Evolutionary conservation across 495 filamentous ascomycete species (phyloP).

Genomic region (Acidiella bohemica): DNA sequence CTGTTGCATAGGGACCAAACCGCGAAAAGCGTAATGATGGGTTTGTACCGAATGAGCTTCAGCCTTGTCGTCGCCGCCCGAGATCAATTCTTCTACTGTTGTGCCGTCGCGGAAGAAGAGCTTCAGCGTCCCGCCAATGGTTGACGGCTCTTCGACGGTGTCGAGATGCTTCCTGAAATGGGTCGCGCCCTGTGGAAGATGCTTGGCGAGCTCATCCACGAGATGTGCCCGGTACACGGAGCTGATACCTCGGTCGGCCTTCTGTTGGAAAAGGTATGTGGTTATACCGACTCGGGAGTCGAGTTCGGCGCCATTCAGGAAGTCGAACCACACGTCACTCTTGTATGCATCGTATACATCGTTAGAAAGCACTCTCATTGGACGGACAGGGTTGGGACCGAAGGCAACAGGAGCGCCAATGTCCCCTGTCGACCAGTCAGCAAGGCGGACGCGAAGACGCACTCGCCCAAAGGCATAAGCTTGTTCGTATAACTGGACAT

Average conservation of each 20-base stretch:
- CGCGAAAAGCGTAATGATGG: constrained; percentile 39
- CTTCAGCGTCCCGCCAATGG: constrained; percentile 16
- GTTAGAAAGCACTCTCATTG: constrained; percentile 32
- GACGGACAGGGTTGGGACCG: constrained; percentile 42
- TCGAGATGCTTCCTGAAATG: constrained; percentile 24
- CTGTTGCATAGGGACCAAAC: constrained; percentile 38
- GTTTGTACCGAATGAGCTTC: constrained; percentile 33
- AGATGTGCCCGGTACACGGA: constrained; percentile 36
- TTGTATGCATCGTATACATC: constrained; percentile 33
- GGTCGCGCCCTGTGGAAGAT: constrained; percentile 32
- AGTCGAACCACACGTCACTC: constrained; percentile 19
- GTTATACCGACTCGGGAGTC: constrained; percentile 2
- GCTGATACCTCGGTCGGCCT: not conserved
- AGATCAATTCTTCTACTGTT: constrained; percentile 18
- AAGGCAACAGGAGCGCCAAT: constrained; percentile 39
- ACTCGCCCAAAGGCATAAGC: constrained; percentile 16
- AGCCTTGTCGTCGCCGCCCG: constrained; percentile 16
- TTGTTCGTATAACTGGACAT: constrained; percentile 18
- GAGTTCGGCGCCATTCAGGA: constrained; percentile 17
- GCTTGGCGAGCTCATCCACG: constrained; percentile 34
- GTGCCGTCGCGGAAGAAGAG: constrained; percentile 27
- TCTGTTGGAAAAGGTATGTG: constrained; percentile 1
- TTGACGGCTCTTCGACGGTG: constrained; percentile 21
- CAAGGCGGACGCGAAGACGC: not conserved
- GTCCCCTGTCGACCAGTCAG: constrained; percentile 5